phyloP scores from a whole-genome alignment of 2,329 filamentous ascomycete genomes.

The Paecilomyces dactylethromorphus region DNA sequence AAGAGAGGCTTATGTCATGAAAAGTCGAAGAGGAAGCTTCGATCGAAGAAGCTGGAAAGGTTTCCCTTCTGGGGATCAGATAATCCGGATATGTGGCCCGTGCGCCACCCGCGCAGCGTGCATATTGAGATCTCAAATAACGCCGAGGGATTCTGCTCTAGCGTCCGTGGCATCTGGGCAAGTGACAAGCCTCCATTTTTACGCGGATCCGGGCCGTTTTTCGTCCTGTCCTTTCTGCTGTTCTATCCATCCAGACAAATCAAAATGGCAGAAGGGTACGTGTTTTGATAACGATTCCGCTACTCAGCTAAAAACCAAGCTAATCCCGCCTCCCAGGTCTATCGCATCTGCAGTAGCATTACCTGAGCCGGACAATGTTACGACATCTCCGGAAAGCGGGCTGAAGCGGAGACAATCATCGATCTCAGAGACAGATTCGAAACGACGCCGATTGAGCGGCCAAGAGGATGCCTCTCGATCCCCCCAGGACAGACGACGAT shows the following conservation, averaged over 20 bases:
- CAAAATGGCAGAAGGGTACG: conserved; percentile 20
- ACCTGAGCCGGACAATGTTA: conserved; percentile 35
- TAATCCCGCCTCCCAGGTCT: conserved; percentile 19
- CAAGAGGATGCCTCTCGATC: conserved; percentile 15
- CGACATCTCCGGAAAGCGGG: conserved; percentile 23
- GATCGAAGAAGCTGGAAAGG: conserved; percentile 1
- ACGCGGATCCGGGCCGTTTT: not conserved
- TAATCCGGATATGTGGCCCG: conserved; percentile 2
- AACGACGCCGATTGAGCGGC: conserved; percentile 46
- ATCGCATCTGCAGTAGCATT: conserved; percentile 51
- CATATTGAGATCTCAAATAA: not conserved
- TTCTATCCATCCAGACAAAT: not conserved
- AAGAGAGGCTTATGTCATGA: not conserved
- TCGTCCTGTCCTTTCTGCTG: not conserved
- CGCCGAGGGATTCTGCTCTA: not conserved
- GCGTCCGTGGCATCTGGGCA: not conserved
- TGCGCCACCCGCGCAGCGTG: not conserved
- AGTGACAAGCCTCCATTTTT: not conserved
- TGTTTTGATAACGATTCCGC: not conserved
- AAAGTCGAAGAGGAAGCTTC: not conserved
- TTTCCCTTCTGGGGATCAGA: not conserved
- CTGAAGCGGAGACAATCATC: conserved; percentile 52
- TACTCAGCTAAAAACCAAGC: not conserved
- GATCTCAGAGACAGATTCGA: conserved; percentile 42
- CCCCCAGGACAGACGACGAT: conserved; percentile 14